Base-by-base conservation (phyloP, 805 yeast genomes). In the Candida orba region DNA sequence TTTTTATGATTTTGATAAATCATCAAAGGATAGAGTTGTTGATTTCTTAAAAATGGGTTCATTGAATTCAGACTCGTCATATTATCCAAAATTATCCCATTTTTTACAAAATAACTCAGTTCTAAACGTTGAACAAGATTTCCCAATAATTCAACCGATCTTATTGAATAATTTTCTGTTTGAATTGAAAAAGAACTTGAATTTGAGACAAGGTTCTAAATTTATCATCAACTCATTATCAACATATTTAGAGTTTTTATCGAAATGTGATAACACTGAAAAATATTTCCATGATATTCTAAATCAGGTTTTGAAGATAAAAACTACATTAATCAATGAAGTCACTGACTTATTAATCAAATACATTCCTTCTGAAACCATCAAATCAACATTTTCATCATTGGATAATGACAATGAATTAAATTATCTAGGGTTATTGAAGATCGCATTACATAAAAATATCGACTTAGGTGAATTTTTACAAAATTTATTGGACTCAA, bases 1-100 rank as follows among this genome's bases (percentile, higher is more conserved):
- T 25, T 66, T 82, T 39, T 81, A 87, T 81, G 61, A 68, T 4
- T 74, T 72, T 50, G 69, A 66, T 18, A 81, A 81, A 44, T 63
- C 63, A 4, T 50, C 78, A 1, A 66, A 68, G 15, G 68, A 67
- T 4, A 71, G 69, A 45, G 54, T 84, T 10, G 37, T 66, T 1
- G 71, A 63, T 0, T 71, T 80, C 48, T 51, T 84, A 18, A 63
- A 63, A 12, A 48, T 78, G 13, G 84, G 88, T 0, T 75, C 77
- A 2, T 66, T 80, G 38, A 69, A 68, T 40, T 77, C 84, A 40
- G 64, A 67, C 25, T 72, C 79, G 0, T 49, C 63, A 0, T 81
- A 78, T 53, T 84, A 76, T 50, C 44, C 46, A 7, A 39, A 56
- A 10, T 43, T 66, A 22, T 45, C 46, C 10, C 33, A 42, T 6